Base-by-base conservation (phyloP, 2,329 filamentous ascomycete genomes). In the Zymoseptoria tritici region DNA sequence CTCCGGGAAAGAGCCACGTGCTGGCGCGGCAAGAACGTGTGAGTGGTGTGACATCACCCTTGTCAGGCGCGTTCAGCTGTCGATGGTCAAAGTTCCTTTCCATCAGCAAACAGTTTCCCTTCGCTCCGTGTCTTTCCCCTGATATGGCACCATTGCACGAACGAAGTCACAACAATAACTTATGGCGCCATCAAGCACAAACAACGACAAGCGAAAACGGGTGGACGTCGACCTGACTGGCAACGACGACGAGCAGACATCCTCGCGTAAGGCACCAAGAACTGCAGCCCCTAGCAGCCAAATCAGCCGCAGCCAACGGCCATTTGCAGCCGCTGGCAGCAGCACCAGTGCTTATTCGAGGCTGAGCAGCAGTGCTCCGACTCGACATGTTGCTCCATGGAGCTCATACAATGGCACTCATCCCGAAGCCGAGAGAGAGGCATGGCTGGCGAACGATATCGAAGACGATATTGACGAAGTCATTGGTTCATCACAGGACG, bases 401-500 rank as follows among this genome's bases (percentile, higher is more conserved):
- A 60, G 58, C 46, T 60, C 59, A 19, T 46, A 46, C 5, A 46
- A 46, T n/a, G 36, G 36, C 36, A 49, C 55, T 49, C 64, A 64
- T 52, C 56, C 60, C 31, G 19, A 53, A 65, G 56, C 56, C 2
- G 68, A 71, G 55, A 63, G 68, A 2, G 59, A 66, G 19, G 60
- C 62, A 1, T 72, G 69, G 69, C 63, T 71, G 1, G 59, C 58
- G 2, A 58, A 64, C 2, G 71, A 70, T n/a, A 66, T 69, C 31
- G 60, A 62, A 19, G 61, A 61, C 19, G 64, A 68, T 52, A 59
- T 69, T 58, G 67, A 70, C 51, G 69, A 70, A 36, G 66, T 70
- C 11, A 60, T 74, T 2, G 61, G 57, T 9, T 69, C 68, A 22
- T 71, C 71, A 3, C 71, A 71, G 16, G 70, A 73, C 49, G 65